These are phyloP conservation scores for Leccinum imitatum DNA, from an alignment of 768 basidiomycete genomes.

Conservation along the genomic window DNA sequence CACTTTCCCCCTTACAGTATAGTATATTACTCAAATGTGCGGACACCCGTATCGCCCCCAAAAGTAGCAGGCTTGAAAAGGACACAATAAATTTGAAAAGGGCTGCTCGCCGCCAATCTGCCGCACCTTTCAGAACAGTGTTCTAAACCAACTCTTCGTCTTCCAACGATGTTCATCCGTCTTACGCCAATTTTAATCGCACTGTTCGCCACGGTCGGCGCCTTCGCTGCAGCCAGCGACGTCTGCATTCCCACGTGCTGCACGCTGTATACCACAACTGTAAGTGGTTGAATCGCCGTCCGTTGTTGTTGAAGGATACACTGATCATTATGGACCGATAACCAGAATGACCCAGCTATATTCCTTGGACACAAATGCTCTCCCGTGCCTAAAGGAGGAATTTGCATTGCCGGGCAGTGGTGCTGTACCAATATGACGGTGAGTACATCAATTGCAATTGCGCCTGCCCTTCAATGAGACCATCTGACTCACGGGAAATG, in stretches of 20 bases:
- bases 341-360: not conserved
- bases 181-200: not conserved
- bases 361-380: not conserved
- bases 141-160: too few relatives aligned
- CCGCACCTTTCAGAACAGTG: too few relatives aligned
- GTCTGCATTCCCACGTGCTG: too few relatives aligned
- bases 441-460: not conserved
- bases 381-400: not conserved
- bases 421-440: not conserved
- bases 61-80: too few relatives aligned
- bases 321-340: not conserved
- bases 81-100: too few relatives aligned
- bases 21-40: too few relatives aligned
- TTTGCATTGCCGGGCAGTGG: not conserved
- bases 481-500: not conserved
- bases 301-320: too few relatives aligned
- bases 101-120: too few relatives aligned
- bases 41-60: too few relatives aligned
- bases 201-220: not conserved
- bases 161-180: slow-evolving; percentile 3
- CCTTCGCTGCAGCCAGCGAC: not conserved
- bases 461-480: not conserved
- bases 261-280: too few relatives aligned
- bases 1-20: too few relatives aligned
- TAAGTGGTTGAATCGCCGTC: too few relatives aligned